phyloP scores from a whole-genome alignment of 257 asterid species.

The Verbascum thapsus region DNA sequence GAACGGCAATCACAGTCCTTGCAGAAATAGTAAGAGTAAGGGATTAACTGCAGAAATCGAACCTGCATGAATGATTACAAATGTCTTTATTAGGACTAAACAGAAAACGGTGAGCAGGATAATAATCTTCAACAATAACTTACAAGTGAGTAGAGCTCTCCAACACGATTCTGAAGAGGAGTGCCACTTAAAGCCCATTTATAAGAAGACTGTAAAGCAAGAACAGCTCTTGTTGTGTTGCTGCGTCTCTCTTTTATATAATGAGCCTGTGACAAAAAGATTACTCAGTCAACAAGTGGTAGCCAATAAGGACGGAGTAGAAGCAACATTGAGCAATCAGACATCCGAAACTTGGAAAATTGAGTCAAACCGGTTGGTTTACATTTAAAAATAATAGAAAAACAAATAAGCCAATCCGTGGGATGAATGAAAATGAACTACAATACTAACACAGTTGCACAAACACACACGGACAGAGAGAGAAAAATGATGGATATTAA shows the following conservation, averaged over 20 bases:
- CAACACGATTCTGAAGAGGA: conserved; percentile 97
- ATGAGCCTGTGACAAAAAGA: conserved; percentile 65
- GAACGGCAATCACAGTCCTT: conserved; percentile 90
- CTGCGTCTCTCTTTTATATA: conserved; percentile 81
- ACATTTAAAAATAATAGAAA: not conserved
- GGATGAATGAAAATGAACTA: not conserved
- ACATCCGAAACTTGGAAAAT: not conserved
- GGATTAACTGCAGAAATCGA: conserved; percentile 82
- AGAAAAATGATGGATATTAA: not conserved
- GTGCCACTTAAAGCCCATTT: conserved; percentile 99
- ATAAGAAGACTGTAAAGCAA: conserved; percentile 73
- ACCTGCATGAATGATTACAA: conserved; percentile 54
- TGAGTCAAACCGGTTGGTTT: not conserved
- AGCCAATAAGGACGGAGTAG: conserved; percentile 10
- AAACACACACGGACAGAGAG: not conserved
- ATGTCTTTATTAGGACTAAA: conserved; percentile 25
- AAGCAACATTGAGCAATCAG: not conserved
- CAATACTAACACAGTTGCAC: conserved; percentile 8
- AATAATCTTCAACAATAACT: conserved; percentile 39
- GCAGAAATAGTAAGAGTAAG: conserved; percentile 90
- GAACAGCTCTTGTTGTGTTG: conserved; percentile 85
- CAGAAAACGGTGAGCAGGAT: conserved; percentile 24
- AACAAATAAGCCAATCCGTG: no score
- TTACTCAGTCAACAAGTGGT: conserved; percentile 15
- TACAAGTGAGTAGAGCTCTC: conserved; percentile 97